These are phyloP conservation scores for Penicillium roqueforti DNA, from an alignment of 495 filamentous ascomycete species.

Conservation along the genomic window DNA sequence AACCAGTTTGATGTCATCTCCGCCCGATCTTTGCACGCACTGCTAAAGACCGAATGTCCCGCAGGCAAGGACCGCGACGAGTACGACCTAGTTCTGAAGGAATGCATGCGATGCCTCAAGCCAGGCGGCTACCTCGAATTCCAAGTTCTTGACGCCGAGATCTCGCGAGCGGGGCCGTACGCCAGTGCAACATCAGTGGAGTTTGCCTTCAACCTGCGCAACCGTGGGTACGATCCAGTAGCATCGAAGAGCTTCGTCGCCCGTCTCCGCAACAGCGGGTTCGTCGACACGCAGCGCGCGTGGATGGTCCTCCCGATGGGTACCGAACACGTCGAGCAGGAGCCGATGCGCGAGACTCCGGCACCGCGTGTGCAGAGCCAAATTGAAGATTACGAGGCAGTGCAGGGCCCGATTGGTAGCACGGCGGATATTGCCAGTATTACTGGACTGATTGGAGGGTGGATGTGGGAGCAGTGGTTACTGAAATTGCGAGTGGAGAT, in stretches of 20 bases:
- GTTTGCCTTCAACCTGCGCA: slow-evolving; percentile 83
- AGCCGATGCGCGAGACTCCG: slow-evolving; percentile 47
- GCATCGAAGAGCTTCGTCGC: slow-evolving; percentile 76
- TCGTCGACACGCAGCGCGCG: slow-evolving; percentile 72
- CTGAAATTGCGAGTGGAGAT: slow-evolving; percentile 81
- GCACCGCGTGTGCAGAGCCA: slow-evolving; percentile 50
- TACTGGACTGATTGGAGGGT: slow-evolving; percentile 76
- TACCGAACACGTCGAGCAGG: slow-evolving; percentile 46
- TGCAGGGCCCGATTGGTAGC: slow-evolving; percentile 68
- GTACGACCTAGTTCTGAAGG: slow-evolving; percentile 77
- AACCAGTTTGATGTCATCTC: slow-evolving; percentile 91
- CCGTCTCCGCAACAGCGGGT: slow-evolving; percentile 69
- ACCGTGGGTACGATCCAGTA: slow-evolving; percentile 77
- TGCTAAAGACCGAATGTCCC: slow-evolving; percentile 63
- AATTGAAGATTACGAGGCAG: slow-evolving; percentile 49
- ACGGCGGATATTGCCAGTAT: slow-evolving; percentile 69
- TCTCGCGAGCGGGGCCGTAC: slow-evolving; percentile 74
- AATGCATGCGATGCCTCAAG: slow-evolving; percentile 87
- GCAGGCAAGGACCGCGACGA: slow-evolving; percentile 63
- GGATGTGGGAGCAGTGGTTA: slow-evolving; percentile 97
- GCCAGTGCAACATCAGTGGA: slow-evolving; percentile 79
- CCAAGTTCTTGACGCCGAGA: slow-evolving; percentile 79
- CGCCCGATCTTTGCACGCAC: slow-evolving; percentile 77
- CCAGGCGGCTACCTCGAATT: slow-evolving; percentile 92
- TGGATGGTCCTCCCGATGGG: slow-evolving; percentile 92